Evolutionary conservation across 2,329 filamentous ascomycete genomes (phyloP).

Genomic region (Colletotrichum neosansevieriae): DNA sequence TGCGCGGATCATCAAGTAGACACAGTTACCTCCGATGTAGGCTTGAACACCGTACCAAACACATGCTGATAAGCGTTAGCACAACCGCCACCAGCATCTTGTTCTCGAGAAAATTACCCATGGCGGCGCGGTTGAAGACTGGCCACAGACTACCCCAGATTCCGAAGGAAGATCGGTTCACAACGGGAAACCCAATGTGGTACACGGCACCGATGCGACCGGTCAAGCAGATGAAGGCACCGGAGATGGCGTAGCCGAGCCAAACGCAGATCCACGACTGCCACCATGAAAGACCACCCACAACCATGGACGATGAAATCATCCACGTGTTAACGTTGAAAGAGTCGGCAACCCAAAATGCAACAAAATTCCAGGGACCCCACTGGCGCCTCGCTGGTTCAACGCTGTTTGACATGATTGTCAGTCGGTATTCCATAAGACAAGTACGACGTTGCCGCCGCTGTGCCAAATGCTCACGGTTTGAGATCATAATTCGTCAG

Average conservation of each 20-base stretch:
- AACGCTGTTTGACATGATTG: conserved; percentile 57
- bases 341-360: conserved; percentile 86
- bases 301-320: conserved; percentile 78
- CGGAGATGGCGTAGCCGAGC: conserved; percentile 85
- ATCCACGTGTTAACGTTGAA: conserved; percentile 91
- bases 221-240: conserved; percentile 79
- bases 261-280: conserved; percentile 91
- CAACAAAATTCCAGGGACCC: conserved; percentile 89
- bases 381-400: conserved; percentile 85
- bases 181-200: conserved; percentile 90
- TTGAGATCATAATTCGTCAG: conserved; percentile 88
- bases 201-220: conserved; percentile 88
- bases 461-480: conserved; percentile 48
- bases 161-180: conserved; percentile 82
- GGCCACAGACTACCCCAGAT: conserved; percentile 93
- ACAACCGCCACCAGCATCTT: neutral
- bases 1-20: conserved; percentile 88
- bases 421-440: neutral
- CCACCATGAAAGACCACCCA: conserved; percentile 87
- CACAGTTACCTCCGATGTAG: conserved; percentile 87
- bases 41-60: conserved; percentile 90
- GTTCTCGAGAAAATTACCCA: conserved; percentile 59
- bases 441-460: neutral
- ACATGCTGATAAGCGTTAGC: conserved; percentile 63
- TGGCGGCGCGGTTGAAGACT: conserved; percentile 87